phyloP scores from a whole-genome alignment of 169 alveolate genomes.

The Theileria equi region DNA sequence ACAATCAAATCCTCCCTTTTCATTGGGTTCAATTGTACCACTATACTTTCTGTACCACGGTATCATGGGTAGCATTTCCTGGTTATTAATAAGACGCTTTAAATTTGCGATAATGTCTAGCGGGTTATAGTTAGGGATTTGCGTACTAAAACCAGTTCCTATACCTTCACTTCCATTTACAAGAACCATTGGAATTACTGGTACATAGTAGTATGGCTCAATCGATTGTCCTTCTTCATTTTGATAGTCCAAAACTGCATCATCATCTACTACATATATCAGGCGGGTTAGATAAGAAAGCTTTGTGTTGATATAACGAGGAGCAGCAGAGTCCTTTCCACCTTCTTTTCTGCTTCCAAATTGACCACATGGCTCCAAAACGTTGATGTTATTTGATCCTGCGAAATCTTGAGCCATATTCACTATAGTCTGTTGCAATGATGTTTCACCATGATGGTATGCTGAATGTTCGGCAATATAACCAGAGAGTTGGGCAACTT shows the following conservation, averaged over 20 bases:
- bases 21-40: slow-evolving; percentile 89
- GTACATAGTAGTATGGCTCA: slow-evolving; percentile 98
- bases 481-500: slow-evolving; percentile 91
- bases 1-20: slow-evolving; percentile 75
- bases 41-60: slow-evolving; percentile 98
- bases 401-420: slow-evolving; percentile 99
- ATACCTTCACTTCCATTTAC: slow-evolving; percentile 99
- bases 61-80: slow-evolving; percentile 85
- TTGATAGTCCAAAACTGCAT: slow-evolving; percentile 86
- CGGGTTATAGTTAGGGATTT: slow-evolving; percentile 96
- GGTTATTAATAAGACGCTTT: slow-evolving; percentile 83
- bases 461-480: slow-evolving; percentile 98
- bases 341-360: slow-evolving; percentile 98
- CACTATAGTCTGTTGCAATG: slow-evolving; percentile 93
- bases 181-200: slow-evolving; percentile 96
- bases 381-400: slow-evolving; percentile 90
- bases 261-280: slow-evolving; percentile 91
- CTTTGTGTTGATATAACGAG: slow-evolving; percentile 92
- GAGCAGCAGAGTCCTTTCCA: slow-evolving; percentile 96
- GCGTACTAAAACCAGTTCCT: slow-evolving; percentile 96
- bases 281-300: slow-evolving; percentile 85
- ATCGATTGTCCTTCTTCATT: slow-evolving; percentile 96
- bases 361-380: slow-evolving; percentile 95
- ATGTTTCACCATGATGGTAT: slow-evolving; percentile 99
- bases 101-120: slow-evolving; percentile 91